These are phyloP conservation scores for Rhodotorula sp. DNA, from an alignment of 1,284 basidiomycete species.

Conservation along the genomic window DNA sequence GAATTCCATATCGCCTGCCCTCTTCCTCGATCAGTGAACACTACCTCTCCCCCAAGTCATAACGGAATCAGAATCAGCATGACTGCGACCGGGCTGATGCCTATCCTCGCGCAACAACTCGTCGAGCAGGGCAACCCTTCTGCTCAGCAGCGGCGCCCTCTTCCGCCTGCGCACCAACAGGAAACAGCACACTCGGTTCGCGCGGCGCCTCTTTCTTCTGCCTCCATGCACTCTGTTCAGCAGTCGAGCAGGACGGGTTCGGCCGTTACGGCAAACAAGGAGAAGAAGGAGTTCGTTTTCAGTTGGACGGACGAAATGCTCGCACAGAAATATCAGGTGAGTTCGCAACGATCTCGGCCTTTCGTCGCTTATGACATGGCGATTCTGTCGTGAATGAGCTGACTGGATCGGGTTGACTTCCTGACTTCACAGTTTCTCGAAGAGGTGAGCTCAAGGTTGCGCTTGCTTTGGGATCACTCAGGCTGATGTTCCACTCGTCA, in stretches of 20 bases:
- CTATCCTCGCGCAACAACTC: constrained; percentile 17
- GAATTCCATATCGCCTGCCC: not conserved
- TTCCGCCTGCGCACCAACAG: no score
- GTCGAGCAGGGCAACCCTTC: constrained; percentile 17
- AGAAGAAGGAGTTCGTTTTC: constrained; percentile 2
- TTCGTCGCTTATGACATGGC: not conserved
- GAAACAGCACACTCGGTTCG: no score
- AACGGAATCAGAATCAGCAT: not conserved
- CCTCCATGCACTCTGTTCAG: no score
- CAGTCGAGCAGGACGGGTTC: no score
- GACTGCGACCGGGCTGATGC: constrained; percentile 13
- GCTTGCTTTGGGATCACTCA: no score
- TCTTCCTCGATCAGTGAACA: not conserved
- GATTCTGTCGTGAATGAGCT: not conserved
- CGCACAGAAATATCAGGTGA: constrained; percentile 11
- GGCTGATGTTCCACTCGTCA: no score
- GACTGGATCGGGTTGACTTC: not conserved
- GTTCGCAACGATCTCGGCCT: not conserved
- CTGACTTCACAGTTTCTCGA: constrained; percentile 30
- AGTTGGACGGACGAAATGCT: constrained; percentile 16
- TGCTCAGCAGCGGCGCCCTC: no score
- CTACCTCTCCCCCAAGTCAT: not conserved
- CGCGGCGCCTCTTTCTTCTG: no score
- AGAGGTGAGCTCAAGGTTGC: constrained; percentile 49
- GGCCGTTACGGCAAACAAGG: not conserved